These are phyloP conservation scores for Jimgerdemannia lactiflua DNA, from an alignment of 192 early-diverging fungal species.

Conservation along the genomic window DNA sequence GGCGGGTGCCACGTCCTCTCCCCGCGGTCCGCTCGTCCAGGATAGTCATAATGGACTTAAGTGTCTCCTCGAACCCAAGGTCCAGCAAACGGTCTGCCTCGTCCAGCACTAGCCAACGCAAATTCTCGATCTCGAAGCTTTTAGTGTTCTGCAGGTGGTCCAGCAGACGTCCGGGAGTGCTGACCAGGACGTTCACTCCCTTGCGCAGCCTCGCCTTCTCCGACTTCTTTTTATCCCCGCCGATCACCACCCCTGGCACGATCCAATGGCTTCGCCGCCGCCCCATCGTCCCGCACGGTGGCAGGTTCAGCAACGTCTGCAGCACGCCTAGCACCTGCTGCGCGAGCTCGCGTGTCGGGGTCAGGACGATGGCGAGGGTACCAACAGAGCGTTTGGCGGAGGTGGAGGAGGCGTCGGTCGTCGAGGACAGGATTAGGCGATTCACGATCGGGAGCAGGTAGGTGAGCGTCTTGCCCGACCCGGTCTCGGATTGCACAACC, in stretches of 20 bases:
- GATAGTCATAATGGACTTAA: conserved; percentile 65
- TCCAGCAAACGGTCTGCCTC: conserved; percentile 97
- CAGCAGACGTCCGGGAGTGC: conserved; percentile 94
- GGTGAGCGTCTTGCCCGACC: conserved; percentile 96
- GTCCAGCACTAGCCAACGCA: conserved; percentile 96
- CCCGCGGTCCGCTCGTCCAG: conserved; percentile 49
- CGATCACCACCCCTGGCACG: conserved; percentile 78
- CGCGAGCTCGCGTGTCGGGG: conserved; percentile 97
- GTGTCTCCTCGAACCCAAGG: conserved; percentile 85
- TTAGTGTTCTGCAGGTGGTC: conserved; percentile 83
- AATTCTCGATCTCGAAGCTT: conserved; percentile 78
- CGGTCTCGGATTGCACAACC: conserved; percentile 94
- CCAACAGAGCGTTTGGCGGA: conserved; percentile 70
- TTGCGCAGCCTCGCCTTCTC: conserved; percentile 82
- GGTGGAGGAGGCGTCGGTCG: conserved; percentile 13
- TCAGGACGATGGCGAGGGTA: conserved; percentile 88
- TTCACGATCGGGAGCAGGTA: conserved; percentile 94
- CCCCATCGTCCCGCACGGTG: conserved; percentile 30
- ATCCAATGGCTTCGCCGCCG: conserved; percentile 67
- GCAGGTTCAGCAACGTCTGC: conserved; percentile 63
- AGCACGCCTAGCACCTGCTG: conserved; percentile 88
- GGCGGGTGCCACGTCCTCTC: conserved; percentile 18
- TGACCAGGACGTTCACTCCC: conserved; percentile 87
- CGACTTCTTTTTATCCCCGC: conserved; percentile 78
- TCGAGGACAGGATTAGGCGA: conserved; percentile 70